These are phyloP conservation scores for Lolium rigidum DNA, from an alignment of 176 grass and related monocot genomes.

Conservation along the genomic window DNA sequence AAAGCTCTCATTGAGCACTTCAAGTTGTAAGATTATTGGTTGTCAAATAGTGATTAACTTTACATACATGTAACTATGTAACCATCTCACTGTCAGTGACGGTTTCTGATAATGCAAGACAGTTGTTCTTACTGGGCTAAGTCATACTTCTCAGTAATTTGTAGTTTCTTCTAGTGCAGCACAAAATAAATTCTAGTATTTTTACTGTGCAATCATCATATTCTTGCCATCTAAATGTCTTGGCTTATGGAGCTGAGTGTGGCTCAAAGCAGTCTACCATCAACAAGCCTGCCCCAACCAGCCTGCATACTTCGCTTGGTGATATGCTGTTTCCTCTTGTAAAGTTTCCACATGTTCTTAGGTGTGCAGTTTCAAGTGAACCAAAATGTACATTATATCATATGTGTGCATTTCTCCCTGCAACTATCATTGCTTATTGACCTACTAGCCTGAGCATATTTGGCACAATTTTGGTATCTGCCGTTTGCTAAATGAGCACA, in stretches of 20 bases:
- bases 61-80: slow-evolving; percentile 6
- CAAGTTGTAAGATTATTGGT: slow-evolving; percentile 46
- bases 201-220: neutral
- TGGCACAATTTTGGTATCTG: neutral
- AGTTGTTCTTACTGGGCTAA: neutral
- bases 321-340: neutral
- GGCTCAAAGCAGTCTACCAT: neutral
- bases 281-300: neutral
- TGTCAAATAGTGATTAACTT: neutral
- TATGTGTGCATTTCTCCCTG: neutral
- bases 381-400: neutral
- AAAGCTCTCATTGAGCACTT: slow-evolving; percentile 69
- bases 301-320: neutral
- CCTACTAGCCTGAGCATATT: too few species aligned
- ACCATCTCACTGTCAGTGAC: neutral
- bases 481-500: neutral
- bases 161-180: neutral
- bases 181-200: neutral
- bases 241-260: neutral
- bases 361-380: neutral
- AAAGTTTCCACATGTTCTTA: neutral
- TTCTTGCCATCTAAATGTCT: neutral
- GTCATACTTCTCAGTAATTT: neutral
- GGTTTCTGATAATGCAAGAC: neutral
- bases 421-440: neutral